Evolutionary conservation across 2,329 filamentous ascomycete genomes (phyloP), one percentile per base, ranked within the genome.

Genomic region (Thielaviopsis populi): DNA sequence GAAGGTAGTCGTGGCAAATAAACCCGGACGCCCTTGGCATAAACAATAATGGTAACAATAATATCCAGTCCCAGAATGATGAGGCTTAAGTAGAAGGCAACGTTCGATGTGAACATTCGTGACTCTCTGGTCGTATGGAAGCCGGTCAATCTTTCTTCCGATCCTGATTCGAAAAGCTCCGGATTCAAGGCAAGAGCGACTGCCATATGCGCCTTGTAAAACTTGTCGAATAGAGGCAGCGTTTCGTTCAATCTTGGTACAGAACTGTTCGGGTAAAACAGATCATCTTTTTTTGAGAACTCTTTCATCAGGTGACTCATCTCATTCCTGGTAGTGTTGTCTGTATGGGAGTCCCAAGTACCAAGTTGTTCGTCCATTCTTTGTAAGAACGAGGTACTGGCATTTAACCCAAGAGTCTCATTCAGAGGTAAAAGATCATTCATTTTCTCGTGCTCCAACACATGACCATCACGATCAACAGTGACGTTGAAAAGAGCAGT

Each of bases 1-100:
- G 78, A 80, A 0, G 82, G 82, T 69, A 84, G 71, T 0, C 78
- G 72, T 0, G 80, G 76, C 0, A 84, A 71, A 22, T 78, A 76
- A 2, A 72, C 71, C 1, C 72, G 73, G 0, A 79, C 74, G 0
- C 76, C 68, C 0, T 71, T 67, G 0, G 70, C 13, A 63, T 83
- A 84, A 3, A 82, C 73, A 0, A 72, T 0, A 0, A 75, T n/a
- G 0, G 77, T 75, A 0, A 78, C 74, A 0, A 78, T 7, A 0
- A 77, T 67, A 53, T 83, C 79, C 0, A 77, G 22, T 0, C 58
- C 67, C 0, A 85, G 66, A 0, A 84, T 76, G 0, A 65, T 66
- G 5, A 79, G 69, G 0, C 75, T 73, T 0, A 83, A 74, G 2
- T 72, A 68, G 56, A 82, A 79, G 22, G 81, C 78, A 0, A 74